Percentiles rank a stretch among this genome's conserved stretches.
These are phyloP conservation scores for Rutstroemia sp. DNA, from an alignment of 2,329 filamentous ascomycete genomes.

Conservation along the genomic window DNA sequence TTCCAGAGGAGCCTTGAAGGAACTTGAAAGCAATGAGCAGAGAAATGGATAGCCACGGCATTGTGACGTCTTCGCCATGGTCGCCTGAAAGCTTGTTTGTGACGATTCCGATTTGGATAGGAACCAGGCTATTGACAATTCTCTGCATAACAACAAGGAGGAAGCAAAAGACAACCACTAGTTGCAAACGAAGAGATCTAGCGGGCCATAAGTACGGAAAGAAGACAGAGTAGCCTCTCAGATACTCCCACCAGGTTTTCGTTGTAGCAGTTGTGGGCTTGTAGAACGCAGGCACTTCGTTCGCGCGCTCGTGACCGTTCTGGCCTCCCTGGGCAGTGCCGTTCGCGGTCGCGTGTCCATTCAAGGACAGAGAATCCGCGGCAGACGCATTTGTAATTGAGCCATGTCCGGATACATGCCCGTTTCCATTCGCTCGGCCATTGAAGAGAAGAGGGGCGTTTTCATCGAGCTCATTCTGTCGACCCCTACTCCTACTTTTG, in stretches of 20 bases:
- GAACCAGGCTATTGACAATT: slow-evolving; percentile 78
- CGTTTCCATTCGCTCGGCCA: slow-evolving; percentile 29
- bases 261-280: slow-evolving; percentile 79
- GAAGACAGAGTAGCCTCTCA: slow-evolving; percentile 86
- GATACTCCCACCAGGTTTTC: slow-evolving; percentile 93
- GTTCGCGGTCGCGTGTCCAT: slow-evolving; percentile 23
- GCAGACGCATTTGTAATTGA: slow-evolving; percentile 30
- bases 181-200: slow-evolving; percentile 66
- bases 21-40: slow-evolving; percentile 73
- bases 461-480: slow-evolving; percentile 37
- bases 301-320: slow-evolving; percentile 35
- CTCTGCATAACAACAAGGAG: slow-evolving; percentile 72
- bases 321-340: slow-evolving; percentile 35
- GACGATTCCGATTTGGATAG: slow-evolving; percentile 70
- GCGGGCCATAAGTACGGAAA: slow-evolving; percentile 96
- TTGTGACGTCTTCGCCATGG: slow-evolving; percentile 34
- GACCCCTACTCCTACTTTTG: slow-evolving; percentile 13
- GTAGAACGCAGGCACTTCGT: slow-evolving; percentile 74
- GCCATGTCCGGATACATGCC: slow-evolving; percentile 30
- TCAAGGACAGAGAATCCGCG: slow-evolving; percentile 14
- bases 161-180: slow-evolving; percentile 78
- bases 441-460: slow-evolving; percentile 54
- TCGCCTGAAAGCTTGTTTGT: slow-evolving; percentile 62
- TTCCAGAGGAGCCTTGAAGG: slow-evolving; percentile 80
- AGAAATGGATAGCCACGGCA: slow-evolving; percentile 68